These are phyloP conservation scores for Cucurbita pepo DNA, from an alignment of 306 rosid species.

Conservation along the genomic window DNA sequence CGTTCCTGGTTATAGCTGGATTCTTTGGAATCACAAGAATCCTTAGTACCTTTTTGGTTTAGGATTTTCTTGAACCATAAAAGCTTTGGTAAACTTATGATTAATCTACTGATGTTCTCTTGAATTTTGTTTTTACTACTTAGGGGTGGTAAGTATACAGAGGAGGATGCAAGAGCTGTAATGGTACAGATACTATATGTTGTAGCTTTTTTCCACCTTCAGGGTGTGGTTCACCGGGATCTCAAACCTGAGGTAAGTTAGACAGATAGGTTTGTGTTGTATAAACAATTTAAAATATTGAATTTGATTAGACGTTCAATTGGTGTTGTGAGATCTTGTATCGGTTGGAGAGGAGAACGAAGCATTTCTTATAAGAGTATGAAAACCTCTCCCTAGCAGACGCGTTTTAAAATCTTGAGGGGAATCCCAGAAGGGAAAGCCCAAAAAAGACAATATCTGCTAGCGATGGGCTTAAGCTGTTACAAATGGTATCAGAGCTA, in stretches of 20 bases:
- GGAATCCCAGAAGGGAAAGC: no score
- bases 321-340: no score
- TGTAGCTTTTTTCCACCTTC: constrained; percentile 83
- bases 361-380: no score
- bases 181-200: constrained; percentile 60
- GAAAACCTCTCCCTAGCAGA: no score
- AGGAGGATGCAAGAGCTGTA: constrained; percentile 86
- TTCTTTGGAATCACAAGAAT: no score
- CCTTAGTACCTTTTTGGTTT: background rate
- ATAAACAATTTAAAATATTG: background rate
- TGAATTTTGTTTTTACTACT: constrained; percentile 10
- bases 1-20: no score
- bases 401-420: no score
- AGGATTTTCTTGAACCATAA: background rate
- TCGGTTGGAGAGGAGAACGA: no score
- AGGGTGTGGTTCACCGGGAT: constrained; percentile 96
- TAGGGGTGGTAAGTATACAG: constrained; percentile 87
- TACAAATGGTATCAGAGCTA: no score
- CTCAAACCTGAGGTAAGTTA: constrained; percentile 79
- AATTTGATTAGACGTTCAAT: background rate
- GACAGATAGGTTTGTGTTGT: background rate
- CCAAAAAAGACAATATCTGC: no score
- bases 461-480: no score
- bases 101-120: background rate
- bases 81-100: background rate